Base-by-base conservation (phyloP, 2,329 filamentous ascomycete species). In the Ophiostoma himal-ulmi region DNA sequence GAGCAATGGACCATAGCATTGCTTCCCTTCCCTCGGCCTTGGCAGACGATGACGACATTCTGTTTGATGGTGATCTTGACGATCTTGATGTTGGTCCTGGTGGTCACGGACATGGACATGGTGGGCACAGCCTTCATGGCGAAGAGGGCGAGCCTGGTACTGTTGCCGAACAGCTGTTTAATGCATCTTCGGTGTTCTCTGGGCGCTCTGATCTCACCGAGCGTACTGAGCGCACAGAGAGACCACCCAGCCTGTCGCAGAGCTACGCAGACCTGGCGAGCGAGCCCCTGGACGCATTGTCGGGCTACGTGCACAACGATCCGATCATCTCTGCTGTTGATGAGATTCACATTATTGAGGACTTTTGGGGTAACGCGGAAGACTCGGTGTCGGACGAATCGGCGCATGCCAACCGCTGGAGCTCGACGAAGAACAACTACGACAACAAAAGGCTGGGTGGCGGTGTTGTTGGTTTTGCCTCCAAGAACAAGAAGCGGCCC, bases 401-500 rank as follows among this genome's bases (percentile, higher is more conserved):
- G n/a, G 64, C 70, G 39, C 68, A 70, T 10, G 60, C 67, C 8
- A 91, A 92, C 77, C 85, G 90, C 60, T 96, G 93, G 93, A 89
- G 94, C 78, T 93, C 92, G 0, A 82, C 84, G 1, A 88, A 87
- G 74, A 94, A 94, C 75, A 88, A 86, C 1, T 95, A 95, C 75
- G 89, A 91, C 69, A 82, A 36, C 36, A 44, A 4, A 48, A 26
- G 7, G 13, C 37, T 26, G 37, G 64, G 17, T 13, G 37, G 41
- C 10, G 83, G 84, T 54, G 84, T 83, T 5, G 13, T 37, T 6
- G 41, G 5, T 34, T 34, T 48, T 26, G 37, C 44, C 37, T 39
- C 37, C 44, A 48, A 48, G 2, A 22, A 26, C 22, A 66, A 39
- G n/a, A 67, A 57, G 60, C 65, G 34, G 22, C 70, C 90, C 73